A percentile compares a stretch with the other conserved stretches of the same genome.
Evolutionary conservation across 352 stramenopile species (phyloP).

Genomic region (Pythium rhizo-oryzae): DNA sequence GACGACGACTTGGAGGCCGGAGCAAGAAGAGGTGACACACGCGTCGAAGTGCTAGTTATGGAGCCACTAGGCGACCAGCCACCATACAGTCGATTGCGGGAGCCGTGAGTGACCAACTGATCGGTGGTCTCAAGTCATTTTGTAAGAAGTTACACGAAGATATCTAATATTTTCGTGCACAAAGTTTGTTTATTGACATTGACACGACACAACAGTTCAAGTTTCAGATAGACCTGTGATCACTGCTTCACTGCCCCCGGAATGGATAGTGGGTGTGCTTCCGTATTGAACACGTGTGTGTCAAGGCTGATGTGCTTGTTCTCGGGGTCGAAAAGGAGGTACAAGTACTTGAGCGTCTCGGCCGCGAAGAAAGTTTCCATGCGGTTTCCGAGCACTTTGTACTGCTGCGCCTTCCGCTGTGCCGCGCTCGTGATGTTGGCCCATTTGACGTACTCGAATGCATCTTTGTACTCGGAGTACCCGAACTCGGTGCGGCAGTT

Average conservation of each 20-base stretch:
- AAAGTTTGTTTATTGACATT: too few species aligned
- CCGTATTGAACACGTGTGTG: slow-evolving; percentile 96
- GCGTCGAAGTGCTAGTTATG: neutral
- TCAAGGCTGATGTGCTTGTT: slow-evolving; percentile 86
- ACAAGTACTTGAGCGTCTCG: slow-evolving; percentile 99
- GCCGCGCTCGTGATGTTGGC: slow-evolving; percentile 10
- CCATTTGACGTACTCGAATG: slow-evolving; percentile 3
- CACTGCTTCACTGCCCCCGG: neutral
- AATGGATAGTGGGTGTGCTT: slow-evolving; percentile 90
- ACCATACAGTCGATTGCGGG: neutral
- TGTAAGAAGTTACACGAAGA: too few species aligned
- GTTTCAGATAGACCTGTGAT: neutral
- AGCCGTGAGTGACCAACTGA: neutral
- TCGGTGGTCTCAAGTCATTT: too few species aligned
- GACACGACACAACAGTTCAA: neutral
- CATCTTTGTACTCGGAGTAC: slow-evolving; percentile 79
- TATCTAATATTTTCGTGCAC: too few species aligned
- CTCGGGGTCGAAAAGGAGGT: slow-evolving; percentile 88
- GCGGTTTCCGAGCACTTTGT: slow-evolving; percentile 77
- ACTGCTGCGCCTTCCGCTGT: slow-evolving; percentile 1
- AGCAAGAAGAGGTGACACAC: neutral
- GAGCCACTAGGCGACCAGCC: neutral
- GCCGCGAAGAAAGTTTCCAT: slow-evolving; percentile 99
- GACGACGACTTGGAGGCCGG: neutral
- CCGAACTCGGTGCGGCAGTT: slow-evolving; percentile 90